Evolutionary conservation across 768 basidiomycete species (phyloP), one percentile per base, ranked within the genome.

Genomic region (Tricholoma sp.): DNA sequence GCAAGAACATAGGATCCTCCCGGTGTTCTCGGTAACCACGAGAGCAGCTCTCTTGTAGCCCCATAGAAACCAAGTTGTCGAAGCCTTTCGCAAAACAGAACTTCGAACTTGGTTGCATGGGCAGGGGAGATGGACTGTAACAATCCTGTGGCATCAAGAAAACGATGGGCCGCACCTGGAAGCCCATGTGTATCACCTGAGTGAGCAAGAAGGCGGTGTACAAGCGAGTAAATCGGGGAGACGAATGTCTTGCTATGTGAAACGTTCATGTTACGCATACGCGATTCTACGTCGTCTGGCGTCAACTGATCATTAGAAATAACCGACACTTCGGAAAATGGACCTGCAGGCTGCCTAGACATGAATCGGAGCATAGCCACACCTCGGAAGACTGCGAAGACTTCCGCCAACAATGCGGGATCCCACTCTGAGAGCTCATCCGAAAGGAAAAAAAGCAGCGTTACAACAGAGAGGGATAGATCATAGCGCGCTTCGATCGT

Each of bases 321-420:
- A 37, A 50, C 19, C 32, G 72, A 58, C 46, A 53, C 50, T 49
- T 59, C 60, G 54, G 63, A 61, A 55, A 71, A 67, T 29, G 41
- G 51, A 50, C 68, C 75, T n/a, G 79, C 79, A 52, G 87, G 83
- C 64, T 86, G 88, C 50, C 76, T 76, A 14, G 79, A 72, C 49
- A 85, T 74, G 57, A 78, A 80, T 24, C 83, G 86, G 18, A 91
- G 74, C 76, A 89, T 86, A 21, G 86, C 83, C 21, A 89, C 72
- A 12, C 88, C 88, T n/a, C 89, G 80, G 62, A 88, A 91, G 24
- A 91, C 83, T 7, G 88, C 87, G 68, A 92, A 86, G 21, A 90
- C 80, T 66, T 91, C 88, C 8, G 83, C 84, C 49, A 89, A 69
- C 24, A 89, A 64, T 19, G 83, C 73, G 16, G 83, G 81, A 64